Evolutionary conservation across 2,329 filamentous ascomycete genomes (phyloP), one percentile per base, ranked within the genome.

Genomic region (Metarhizium album): DNA sequence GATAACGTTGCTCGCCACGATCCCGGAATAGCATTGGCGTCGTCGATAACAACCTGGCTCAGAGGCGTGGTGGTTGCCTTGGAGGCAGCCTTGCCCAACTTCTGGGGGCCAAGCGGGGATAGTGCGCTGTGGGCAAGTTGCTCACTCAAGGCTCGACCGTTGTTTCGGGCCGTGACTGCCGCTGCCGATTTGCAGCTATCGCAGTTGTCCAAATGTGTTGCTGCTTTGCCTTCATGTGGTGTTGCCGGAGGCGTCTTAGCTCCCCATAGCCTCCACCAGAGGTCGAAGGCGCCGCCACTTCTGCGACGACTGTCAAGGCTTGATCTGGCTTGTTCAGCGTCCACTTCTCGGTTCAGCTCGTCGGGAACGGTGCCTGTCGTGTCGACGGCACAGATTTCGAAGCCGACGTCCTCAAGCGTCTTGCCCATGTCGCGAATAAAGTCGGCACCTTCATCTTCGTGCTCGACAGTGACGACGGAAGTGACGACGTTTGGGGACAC

Each of bases 401-500:
- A 84, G 16, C 79, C 80, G 31, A 73, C 74, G 49, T 74, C 70
- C 51, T 80, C 73, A 20, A 85, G 72, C 8, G 74, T 70, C 43
- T 62, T 61, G 53, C 66, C 66, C 57, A 77, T 74, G 54, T 56
- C 60, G 31, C 72, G 71, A 31, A 73, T 67, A 31, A 65, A 64
- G 14, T 74, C 71, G 29, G 67, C 64, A 2, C 69, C 61, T 52
- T 65, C 65, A 53, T 70, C 59, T 45, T 58, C 60, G 64, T 84
- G 81, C 58, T 74, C 70, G 55, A 84, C 70, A 31, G 80, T 82
- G 57, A 87, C 79, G 53, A 80, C 80, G 46, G 85, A 86, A 38
- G 83, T 84, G 59, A 88, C 76, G 54, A 88, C 78, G 56, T 86
- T 87, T 53, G 83, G 78, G 55, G 82, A 84, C 29, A 87, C 76